Base-by-base conservation (phyloP, 495 filamentous ascomycete species). In the Aspergillus asperescens region DNA sequence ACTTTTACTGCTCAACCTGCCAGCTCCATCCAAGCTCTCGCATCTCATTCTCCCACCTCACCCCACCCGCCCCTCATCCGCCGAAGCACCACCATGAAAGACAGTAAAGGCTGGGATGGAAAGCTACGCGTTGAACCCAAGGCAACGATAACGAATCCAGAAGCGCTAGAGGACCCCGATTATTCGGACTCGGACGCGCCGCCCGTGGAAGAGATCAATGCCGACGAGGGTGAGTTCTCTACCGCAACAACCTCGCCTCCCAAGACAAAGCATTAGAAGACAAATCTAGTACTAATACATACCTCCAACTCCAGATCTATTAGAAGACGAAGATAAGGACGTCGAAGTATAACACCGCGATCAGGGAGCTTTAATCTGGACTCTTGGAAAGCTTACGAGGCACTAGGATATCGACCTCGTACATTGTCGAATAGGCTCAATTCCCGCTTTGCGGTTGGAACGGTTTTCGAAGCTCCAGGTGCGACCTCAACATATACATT, bases 21-120 rank as follows among this genome's bases (percentile, higher is more conserved):
- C 32, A 16, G 15, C 9, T 15, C 3, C 2, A 35, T 23, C 13
- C 39, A 9, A 12, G 5, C 19, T 16, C 5, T 43, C 3, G 4
- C n/a, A 16, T 12, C 31, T 15, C 37, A n/a, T 13, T 25, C 34
- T 29, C n/a, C 23, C 3, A 15, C 24, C 41, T n/a, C n/a, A 32
- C 24, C 42, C 48, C 19, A 27, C 42, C 13, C 1, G 32, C 16
- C 37, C 46, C 31, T 29, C 39, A 38, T 32, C 25, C 38, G 37
- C 49, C 48, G 52, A 37, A 43, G 12, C 38, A 44, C 62, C 34
- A 65, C 45, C 32, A 73, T 75, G 65, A 77, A 73, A 54, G 75
- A 88, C 62, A 85, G 83, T 67, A 88, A 86, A 62, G 90, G 90
- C 48, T 96, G 90, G 90, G 90, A 95, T 71, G 91, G 91, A 46